A percentile compares a stretch with the other conserved stretches of the same genome.
These are phyloP conservation scores for Arthrobotrys musiformis DNA, from an alignment of 2,329 filamentous ascomycete genomes.

Conservation along the genomic window DNA sequence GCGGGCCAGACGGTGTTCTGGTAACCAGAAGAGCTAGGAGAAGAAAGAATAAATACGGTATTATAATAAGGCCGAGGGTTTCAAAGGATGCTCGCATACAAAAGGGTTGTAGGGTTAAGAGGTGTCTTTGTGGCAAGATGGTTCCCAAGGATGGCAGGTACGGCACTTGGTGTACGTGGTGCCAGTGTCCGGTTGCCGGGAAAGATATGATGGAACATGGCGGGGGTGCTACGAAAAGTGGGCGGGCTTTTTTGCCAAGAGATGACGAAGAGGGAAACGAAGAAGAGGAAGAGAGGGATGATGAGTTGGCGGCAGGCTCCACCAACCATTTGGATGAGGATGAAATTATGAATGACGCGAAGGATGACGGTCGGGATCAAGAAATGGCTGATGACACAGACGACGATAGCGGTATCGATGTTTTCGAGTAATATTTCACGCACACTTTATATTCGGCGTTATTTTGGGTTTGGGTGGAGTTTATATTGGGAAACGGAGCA, in stretches of 20 bases:
- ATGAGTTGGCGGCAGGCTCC: not conserved
- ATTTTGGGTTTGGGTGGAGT: conserved; percentile 13
- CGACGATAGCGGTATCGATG: conserved; percentile 38
- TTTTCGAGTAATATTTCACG: conserved; percentile 7
- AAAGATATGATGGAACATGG: conserved; percentile 34
- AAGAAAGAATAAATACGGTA: conserved; percentile 46
- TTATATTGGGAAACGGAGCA: not conserved
- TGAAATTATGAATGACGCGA: conserved; percentile 2
- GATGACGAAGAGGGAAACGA: not conserved
- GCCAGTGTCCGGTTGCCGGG: conserved; percentile 39
- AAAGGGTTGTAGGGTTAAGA: conserved; percentile 18
- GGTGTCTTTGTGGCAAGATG: conserved; percentile 40
- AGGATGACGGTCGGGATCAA: not conserved
- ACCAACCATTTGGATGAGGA: not conserved
- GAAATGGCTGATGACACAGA: conserved; percentile 1
- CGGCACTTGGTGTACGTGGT: conserved; percentile 51
- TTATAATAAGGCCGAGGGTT: conserved; percentile 33
- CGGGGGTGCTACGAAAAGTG: conserved; percentile 46
- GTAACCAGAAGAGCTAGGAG: not conserved
- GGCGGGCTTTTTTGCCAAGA: conserved; percentile 5
- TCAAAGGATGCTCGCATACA: not conserved
- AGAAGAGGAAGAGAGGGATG: not conserved
- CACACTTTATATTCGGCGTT: conserved; percentile 4
- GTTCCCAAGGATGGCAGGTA: conserved; percentile 33
- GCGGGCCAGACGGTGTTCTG: conserved; percentile 37